Base-by-base conservation (phyloP, 305 asterid genomes). In the Rubia peregrina region DNA sequence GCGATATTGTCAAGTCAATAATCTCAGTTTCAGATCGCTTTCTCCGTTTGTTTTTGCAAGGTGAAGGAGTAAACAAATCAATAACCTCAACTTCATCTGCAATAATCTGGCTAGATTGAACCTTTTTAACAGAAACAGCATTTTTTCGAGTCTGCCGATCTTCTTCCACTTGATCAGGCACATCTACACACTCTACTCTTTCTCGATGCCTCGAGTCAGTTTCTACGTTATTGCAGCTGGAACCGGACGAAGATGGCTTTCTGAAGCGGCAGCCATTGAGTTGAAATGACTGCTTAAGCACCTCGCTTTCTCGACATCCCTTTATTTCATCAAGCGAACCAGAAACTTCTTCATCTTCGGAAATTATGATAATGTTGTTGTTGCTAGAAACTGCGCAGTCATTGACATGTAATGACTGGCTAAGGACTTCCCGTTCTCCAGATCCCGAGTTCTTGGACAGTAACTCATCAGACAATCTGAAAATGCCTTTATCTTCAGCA, bases 1-100 rank as follows among this genome's bases (percentile, higher is more conserved):
- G 98, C 67, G 95, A 90, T 57, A 80, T 81, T 42, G 98, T 89
- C 87, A 93, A 79, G 85, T 93, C 97, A 19, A 90, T 89, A 78
- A 90, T 80, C 76, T 87, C 95, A 64, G 88, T 12, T 79, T 60
- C 73, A 1, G 84, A 75, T 7, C 63, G 73, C 24, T 53, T 17
- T 73, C 80, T 79, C 74, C 89, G 88, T 83, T 76, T 92, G 83
- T 84, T 36, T 36, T 36, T 83, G 73, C 75, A 78, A 66, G 91
- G 94, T 6, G 97, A 85, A 69, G 95, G 97, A 40, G 96, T 85
- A 26, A 76, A 78, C 56, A 87, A 17, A 67, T 88, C 95, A 53
- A 89, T 91, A 67, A 89, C 76, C 90, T 85, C 97, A 61, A 80
- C 84, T 53, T 53, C 59, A 68, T 80, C 80, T 17, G 64, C 33